phyloP scores from a whole-genome alignment of 2,329 filamentous ascomycete genomes.

The Acrodontium crateriforme region DNA sequence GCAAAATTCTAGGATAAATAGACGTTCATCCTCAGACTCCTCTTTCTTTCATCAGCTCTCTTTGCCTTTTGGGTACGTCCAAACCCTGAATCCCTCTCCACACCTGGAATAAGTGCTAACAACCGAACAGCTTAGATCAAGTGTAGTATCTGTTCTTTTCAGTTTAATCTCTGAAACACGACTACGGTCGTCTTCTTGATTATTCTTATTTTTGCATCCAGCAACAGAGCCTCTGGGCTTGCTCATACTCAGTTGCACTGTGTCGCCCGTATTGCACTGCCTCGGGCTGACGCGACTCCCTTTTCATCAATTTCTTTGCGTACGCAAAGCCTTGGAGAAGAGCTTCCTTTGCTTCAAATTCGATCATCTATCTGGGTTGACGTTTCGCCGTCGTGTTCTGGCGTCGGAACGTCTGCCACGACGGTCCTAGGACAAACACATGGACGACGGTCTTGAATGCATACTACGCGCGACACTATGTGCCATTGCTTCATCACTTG shows the following conservation, averaged over 20 bases:
- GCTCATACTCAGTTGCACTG: constrained; percentile 4
- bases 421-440: too few relatives aligned
- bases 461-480: too few relatives aligned
- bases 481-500: too few relatives aligned
- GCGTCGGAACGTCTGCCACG: too few relatives aligned
- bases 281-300: constrained; percentile 7
- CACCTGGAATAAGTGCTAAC: constrained; percentile 4
- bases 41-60: constrained; percentile 2
- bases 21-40: too few relatives aligned
- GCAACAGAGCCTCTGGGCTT: constrained; percentile 4
- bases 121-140: constrained; percentile 5
- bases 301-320: constrained; percentile 5
- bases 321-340: neutral
- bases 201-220: constrained; percentile 8
- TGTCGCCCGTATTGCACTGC: constrained; percentile 9
- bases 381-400: too few relatives aligned
- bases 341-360: too few relatives aligned
- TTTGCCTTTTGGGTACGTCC: constrained; percentile 5
- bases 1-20: too few relatives aligned
- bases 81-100: neutral
- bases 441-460: too few relatives aligned
- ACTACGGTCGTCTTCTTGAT: constrained; percentile 9
- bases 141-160: constrained; percentile 11
- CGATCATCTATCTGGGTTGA: too few relatives aligned
- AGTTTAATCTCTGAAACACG: constrained; percentile 11